Evolutionary conservation across 129 eudicot species (phyloP), one percentile per base, ranked within the genome.

Genomic region (Pulicaria dysenterica): DNA sequence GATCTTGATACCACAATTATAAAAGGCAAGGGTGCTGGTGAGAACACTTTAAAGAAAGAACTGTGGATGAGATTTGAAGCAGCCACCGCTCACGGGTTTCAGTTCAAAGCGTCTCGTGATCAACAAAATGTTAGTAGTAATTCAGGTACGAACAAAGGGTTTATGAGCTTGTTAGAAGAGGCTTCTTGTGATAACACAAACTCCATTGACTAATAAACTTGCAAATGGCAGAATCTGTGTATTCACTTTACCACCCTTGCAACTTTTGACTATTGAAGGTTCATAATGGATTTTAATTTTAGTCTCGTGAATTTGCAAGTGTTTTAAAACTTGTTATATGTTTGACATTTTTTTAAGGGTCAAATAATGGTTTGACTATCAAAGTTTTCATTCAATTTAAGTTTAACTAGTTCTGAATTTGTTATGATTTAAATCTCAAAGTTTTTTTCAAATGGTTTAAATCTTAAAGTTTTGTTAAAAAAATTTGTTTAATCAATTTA

Each of bases 61-160:
- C 81, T 94, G 37, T 94, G 99, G 99, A 84, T 76, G 59, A 81
- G 77, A 79, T 90, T 94, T 69, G 99, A 94, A 83, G 99, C 97
- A 38, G 96, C 94, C 58, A 69, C 91, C 3, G 76, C 57, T 53
- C 40, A 67, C 42, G 89, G 64, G 50, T 19, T 60, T 81, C 73
- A 39, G 24, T 74, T 77, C 41, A 68, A 72, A 55, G 67, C 66
- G 16, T 45, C 81, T 7, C 36, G 55, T n/a, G 47, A 72, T 19
- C 68, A 71, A 61, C 77, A 71, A 46, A 70, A 38, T 64, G 73
- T 24, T 24, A 24, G 58, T 65, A 44, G 34, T 65, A 31, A 1
- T 8, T 36, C 72, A 19, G 41, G 45, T 8, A 83, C 73, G 54
- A 53, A 42, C 39, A 92, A 86, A 72, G 94, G 90, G 73, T 92